Base-by-base conservation (phyloP, 164 flowering plant genomes). In the Vitis rotundifolia region DNA sequence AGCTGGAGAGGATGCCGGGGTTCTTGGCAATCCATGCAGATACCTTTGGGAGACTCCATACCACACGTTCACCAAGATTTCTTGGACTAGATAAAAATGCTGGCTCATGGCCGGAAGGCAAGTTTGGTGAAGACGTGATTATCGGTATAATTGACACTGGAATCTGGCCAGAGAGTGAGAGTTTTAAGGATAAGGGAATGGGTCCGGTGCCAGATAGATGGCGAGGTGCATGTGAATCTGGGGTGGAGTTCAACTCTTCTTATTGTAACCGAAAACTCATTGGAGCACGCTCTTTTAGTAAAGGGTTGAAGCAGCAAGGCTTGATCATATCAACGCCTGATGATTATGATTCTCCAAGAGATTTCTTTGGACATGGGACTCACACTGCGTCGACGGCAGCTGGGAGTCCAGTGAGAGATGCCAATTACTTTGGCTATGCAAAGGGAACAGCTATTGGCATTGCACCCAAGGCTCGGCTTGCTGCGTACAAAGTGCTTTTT, bases 341-440 rank as follows among this genome's bases (percentile, higher is more conserved):
- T 9, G 81, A 81, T 66, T 78, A 77, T 56, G 82, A 84, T 50
- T 82, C 86, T 8, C 81, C 86, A 0, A 80, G 88, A 69, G 88
- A 85, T 51, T 75, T 0, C 62, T 1, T 31, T 6, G 88, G 84
- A 0, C 86, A 85, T 61, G 86, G 86, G 7, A 77, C 80, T 0
- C 88, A 84, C 60, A 78, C 85, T 5, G 68, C 84, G 2, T 84
- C 88, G 0, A 85, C 80, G 0, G 84, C 81, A 0, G 79, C 75
- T 0, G 88, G 86, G 12, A 71, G 61, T 37, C 57, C 3, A 1
- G 81, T 80, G 5, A 56, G 1, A 0, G 44, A 54, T 8, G 82
- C 68, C 0, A 55, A 58, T 18, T 73, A 75, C 63, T 85, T 77
- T 49, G 86, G 88, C 0, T 82, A 82, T 51, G 84, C 86, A 0